Base-by-base conservation (phyloP, 2,329 filamentous ascomycete species). In the Didymellaceae sp. region DNA sequence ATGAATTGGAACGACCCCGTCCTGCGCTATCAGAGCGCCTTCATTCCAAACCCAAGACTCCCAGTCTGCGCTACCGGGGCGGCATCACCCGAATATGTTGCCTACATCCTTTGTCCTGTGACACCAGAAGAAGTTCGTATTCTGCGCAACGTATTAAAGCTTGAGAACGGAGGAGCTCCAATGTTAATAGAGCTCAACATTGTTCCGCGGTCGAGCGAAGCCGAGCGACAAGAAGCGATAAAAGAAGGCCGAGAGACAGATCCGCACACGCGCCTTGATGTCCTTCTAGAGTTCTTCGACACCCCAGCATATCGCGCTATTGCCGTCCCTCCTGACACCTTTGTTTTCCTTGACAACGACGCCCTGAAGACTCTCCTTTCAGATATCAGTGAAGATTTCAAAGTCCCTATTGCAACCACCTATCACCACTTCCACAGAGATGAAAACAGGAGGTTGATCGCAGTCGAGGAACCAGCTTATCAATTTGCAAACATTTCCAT, bases 301-400 rank as follows among this genome's bases (percentile, higher is more conserved):
- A 43, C 30, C 11, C 31, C 30, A 20, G 14, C n/a, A 3, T 43
- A 43, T 17, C 40, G 40, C 18, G 30, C 30, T 20, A 20, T 43
- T 9, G 40, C 40, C n/a, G 40, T 34, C 7, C 40, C 30, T 2
- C 40, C 40, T 3, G 9, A 16, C 5, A 33, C 14, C 6, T 43
- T 43, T 16, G 22, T 26, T 1, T 43, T 43, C 10, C 40, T 43
- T 24, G 40, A 43, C 40, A 43, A 34, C 6, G 31, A 43, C 6
- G 30, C 40, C 20, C 30, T 43, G 10, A 21, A 43, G 9, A 7
- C 18, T n/a, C 40, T 43, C 9, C 30, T 43, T 10, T 18, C 30
- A n/a, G 14, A 20, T n/a, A 20, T 8, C 5, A 17, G 21, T 9
- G 14, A 34, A 10, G 10, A 32, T 6, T 28, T 16, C 2, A 16